Percentiles rank a stretch among this genome's conserved stretches.
Conservation (phyloP, 495 filamentous ascomycete species). For the Lentithecium fluviatile region DNA sequence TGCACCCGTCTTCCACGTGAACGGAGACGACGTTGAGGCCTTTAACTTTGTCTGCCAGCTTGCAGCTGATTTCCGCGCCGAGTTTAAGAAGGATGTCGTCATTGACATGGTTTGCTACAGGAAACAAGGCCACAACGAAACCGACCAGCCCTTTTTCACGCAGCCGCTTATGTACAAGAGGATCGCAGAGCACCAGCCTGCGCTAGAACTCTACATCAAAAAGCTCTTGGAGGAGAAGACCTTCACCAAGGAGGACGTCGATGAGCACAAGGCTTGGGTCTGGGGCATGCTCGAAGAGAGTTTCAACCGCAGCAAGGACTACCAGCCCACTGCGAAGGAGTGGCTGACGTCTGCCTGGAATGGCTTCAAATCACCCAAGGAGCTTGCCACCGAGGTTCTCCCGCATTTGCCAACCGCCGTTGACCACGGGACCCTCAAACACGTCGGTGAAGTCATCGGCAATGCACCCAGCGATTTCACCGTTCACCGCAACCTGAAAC, state of each 20-base stretch:
- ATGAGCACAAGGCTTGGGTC: constrained; percentile 99
- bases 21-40: constrained; percentile 96
- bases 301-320: constrained; percentile 95
- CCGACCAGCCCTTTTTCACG: constrained; percentile 98
- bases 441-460: constrained; percentile 76
- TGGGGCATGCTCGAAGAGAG: constrained; percentile 98
- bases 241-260: constrained; percentile 96
- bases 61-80: constrained; percentile 93
- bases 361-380: constrained; percentile 98
- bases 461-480: constrained; percentile 78
- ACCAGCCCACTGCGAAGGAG: constrained; percentile 92
- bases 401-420: constrained; percentile 89
- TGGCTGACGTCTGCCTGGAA: constrained; percentile 99
- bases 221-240: constrained; percentile 85
- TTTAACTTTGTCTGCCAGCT: constrained; percentile 98
- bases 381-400: constrained; percentile 89
- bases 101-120: constrained; percentile 98
- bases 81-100: constrained; percentile 96
- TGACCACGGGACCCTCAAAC: constrained; percentile 63
- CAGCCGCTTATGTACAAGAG: constrained; percentile 99
- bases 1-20: constrained; percentile 98
- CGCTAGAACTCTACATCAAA: constrained; percentile 84
- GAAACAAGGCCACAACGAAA: constrained; percentile 99
- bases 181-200: constrained; percentile 73
- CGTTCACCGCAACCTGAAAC: constrained; percentile 91